Evolutionary conservation across 768 basidiomycete genomes (phyloP), one percentile per base, ranked within the genome.

Genomic region (Podaxis pistillaris): DNA sequence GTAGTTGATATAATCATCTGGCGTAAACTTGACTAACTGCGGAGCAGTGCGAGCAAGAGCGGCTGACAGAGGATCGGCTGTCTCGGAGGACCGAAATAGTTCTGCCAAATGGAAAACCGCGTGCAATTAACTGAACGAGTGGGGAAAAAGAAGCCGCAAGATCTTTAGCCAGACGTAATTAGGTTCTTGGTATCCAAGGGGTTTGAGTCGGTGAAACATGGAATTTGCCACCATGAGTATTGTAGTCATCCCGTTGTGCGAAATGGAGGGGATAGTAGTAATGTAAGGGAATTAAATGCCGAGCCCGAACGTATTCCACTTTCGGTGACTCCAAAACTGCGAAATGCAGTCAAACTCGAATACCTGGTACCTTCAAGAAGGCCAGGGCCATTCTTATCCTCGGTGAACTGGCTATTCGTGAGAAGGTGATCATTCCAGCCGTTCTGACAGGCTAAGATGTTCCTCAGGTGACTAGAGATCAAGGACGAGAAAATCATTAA

Each of bases 121-220:
- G 44, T 8, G 15, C 0, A 46, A 17, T 3, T 46, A 7, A 19
- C n/a, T 46, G 44, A 19, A 41, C 33, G 33, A 33, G 33, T 33
- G 13, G 19, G 49, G 37, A 22, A 33, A 28, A 26, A 26, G 50
- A 40, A 24, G 30, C 40, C 8, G 9, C 4, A 53, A 19, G 33
- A 24, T 19, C 19, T 13, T 56, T 55, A 12, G 28, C 13, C 26
- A 61, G 30, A 55, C 24, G 44, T 49, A 33, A 44, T 19, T 19
- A 33, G 53, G 30, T 19, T 22, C 60, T 60, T 60, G 57, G 60
- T 62, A 47, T 55, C 60, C 53, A 62, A n/a, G 49, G 59, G 24
- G 33, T 7, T 17, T 56, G 33, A 22, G 13, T 59, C 47, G 53
- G 41, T 47, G 60, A 62, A 55, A 62, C 52, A 22, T 38, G 36